A percentile compares a stretch with the other conserved stretches of the same genome.
These are phyloP conservation scores for Phytophthora pistaciae DNA, from an alignment of 352 stramenopile species.

Conservation along the genomic window DNA sequence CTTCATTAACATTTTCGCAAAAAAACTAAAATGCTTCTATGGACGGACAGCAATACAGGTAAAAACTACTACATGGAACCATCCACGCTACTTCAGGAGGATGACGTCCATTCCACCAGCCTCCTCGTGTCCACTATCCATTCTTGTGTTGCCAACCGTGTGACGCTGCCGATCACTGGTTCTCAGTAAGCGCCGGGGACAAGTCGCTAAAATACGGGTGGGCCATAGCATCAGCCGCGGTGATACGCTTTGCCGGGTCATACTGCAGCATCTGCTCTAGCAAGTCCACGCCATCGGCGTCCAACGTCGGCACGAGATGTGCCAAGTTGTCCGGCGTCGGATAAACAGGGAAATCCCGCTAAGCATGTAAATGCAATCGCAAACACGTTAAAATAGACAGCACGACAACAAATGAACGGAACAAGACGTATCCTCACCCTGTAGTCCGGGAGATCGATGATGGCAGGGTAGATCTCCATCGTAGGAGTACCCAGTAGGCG, in stretches of 20 bases:
- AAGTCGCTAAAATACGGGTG: conserved; percentile 98
- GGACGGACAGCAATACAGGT: conserved; percentile 37
- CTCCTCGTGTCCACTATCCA: conserved; percentile 21
- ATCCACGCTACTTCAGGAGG: conserved; percentile 21
- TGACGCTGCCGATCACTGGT: conserved; percentile 41
- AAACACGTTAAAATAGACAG: conserved; percentile 12
- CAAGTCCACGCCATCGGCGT: conserved; percentile 93
- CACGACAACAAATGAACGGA: not conserved
- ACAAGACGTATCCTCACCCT: conserved; percentile 57
- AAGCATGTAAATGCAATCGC: conserved; percentile 2
- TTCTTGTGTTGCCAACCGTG: conserved; percentile 21
- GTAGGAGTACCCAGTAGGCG: conserved; percentile 96
- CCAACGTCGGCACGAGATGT: conserved; percentile 93
- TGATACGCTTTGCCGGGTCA: conserved; percentile 92
- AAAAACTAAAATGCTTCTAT: conserved; percentile 35
- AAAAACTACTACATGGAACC: conserved; percentile 34
- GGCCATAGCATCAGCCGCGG: conserved; percentile 94
- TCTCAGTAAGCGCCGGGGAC: conserved; percentile 74
- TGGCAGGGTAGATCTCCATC: conserved; percentile 94
- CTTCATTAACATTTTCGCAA: conserved; percentile 9
- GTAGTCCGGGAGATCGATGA: conserved; percentile 98
- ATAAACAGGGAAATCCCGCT: conserved; percentile 95
- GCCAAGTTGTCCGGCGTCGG: conserved; percentile 86
- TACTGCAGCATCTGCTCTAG: conserved; percentile 93
- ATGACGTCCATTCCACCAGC: conserved; percentile 21